Base-by-base conservation (phyloP, 345 rosid species). In the Aegle marmelos region DNA sequence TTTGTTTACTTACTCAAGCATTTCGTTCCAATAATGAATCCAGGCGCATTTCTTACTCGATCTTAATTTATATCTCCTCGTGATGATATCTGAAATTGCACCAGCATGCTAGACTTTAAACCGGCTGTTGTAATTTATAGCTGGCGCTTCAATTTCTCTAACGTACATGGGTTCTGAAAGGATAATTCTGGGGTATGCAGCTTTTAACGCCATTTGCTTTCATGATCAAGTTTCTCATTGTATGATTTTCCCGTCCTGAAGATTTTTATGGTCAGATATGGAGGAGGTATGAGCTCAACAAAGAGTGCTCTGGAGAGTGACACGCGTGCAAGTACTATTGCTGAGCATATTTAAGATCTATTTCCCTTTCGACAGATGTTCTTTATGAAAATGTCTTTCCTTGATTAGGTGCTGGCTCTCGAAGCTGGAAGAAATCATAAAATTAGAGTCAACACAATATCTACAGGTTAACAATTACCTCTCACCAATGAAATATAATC, bases 281-380 rank as follows among this genome's bases (percentile, higher is more conserved):
- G 98, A 81, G 98, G 98, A 72, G 98, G 99, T 61, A 92, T 96
- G 98, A 94, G 97, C 82, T 94, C 95, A 56, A 95, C 98, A 19
- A 96, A 94, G 85, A 91, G 98, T 28, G 98, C 99, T 25, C 83
- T 96, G 34, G 98, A 96, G 85, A 96, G 98, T 79, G 98, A 94
- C 69, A 92, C 98, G 5, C 89, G 92, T 24, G 98, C 87, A 78
- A 72, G 89, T 79, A 61, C 48, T 45, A 2, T 73, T 17, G 79
- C 45, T 36, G 7, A 53, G 13, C 50, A 45, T 45, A 45, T 14
- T 45, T 13, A 17, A 53, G 57, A 53, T 17, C 7, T 53, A 19
- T 53, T 53, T 53, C 56, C 1, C 21, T 78, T 63, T 36, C 56
- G 2, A 4, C 21, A 7, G 31, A 27, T 33, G 21, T 30, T 45